phyloP scores from a whole-genome alignment of 257 asterid species.

The Perilla frutescens region DNA sequence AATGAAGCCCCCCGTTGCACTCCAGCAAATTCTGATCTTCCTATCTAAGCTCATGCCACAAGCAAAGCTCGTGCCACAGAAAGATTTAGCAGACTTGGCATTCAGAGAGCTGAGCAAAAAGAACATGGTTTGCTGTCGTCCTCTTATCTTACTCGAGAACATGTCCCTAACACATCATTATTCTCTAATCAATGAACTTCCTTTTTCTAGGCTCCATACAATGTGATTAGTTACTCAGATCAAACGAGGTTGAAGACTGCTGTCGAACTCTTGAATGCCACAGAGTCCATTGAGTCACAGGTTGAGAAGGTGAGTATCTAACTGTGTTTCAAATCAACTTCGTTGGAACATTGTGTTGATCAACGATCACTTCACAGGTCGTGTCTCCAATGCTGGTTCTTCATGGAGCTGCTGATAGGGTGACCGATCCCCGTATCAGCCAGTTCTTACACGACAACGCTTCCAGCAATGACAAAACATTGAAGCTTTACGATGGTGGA shows the following conservation, averaged over 20 bases:
- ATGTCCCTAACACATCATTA: background rate
- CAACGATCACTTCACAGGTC: slow-evolving; percentile 45
- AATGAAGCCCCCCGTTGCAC: slow-evolving; percentile 80
- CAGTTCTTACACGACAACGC: slow-evolving; percentile 69
- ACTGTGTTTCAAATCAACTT: background rate
- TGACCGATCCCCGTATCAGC: slow-evolving; percentile 93
- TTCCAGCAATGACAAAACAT: slow-evolving; percentile 75
- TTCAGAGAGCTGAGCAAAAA: slow-evolving; percentile 76
- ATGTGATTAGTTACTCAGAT: slow-evolving; percentile 86
- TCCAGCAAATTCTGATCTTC: slow-evolving; percentile 72
- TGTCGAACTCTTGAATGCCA: slow-evolving; percentile 86
- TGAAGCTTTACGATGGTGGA: slow-evolving; percentile 85
- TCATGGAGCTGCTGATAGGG: slow-evolving; percentile 94
- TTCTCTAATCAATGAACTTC: slow-evolving; percentile 4
- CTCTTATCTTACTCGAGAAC: background rate
- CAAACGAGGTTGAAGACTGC: slow-evolving; percentile 87
- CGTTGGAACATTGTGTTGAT: background rate
- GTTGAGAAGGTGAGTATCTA: slow-evolving; percentile 67
- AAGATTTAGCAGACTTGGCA: slow-evolving; percentile 86
- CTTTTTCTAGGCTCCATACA: slow-evolving; percentile 75
- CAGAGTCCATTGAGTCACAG: slow-evolving; percentile 73
- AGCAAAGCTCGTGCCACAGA: slow-evolving; percentile 91
- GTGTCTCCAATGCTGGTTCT: slow-evolving; percentile 81
- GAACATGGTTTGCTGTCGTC: slow-evolving; percentile 55
- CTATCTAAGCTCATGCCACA: slow-evolving; percentile 74